Conservation (phyloP, 228 moss, liverwort and hornwort genomes). For the Sphagnum fallax region DNA sequence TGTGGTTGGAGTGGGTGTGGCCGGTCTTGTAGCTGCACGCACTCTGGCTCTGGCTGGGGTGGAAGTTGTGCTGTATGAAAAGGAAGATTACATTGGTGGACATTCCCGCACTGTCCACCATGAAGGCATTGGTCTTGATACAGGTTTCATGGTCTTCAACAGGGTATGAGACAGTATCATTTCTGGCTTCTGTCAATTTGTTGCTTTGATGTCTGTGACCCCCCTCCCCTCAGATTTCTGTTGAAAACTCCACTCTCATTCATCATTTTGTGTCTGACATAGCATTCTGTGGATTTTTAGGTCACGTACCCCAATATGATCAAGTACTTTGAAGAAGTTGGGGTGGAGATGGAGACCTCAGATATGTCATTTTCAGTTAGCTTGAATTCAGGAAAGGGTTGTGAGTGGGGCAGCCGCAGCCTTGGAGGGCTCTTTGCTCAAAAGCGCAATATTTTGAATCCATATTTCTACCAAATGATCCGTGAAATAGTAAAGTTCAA, state of each 20-base stretch:
- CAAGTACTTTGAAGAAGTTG: conserved; percentile 47
- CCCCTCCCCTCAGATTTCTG: too few species aligned
- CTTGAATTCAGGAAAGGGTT: conserved; percentile 59
- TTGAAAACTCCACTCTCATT: too few species aligned
- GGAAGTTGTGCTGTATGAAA: conserved; percentile 60
- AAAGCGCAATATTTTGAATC: conserved; percentile 46
- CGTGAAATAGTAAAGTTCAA: conserved; percentile 57
- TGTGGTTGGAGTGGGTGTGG: conserved; percentile 72
- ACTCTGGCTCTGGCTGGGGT: conserved; percentile 48
- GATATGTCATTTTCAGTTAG: conserved; percentile 81
- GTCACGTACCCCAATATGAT: conserved; percentile 79
- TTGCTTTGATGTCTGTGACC: too few species aligned
- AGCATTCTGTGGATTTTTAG: conserved; percentile 7
- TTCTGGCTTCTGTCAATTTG: too few species aligned
- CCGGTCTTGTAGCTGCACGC: conserved; percentile 68
- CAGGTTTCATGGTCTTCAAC: conserved; percentile 87
- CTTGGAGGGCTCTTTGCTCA: conserved; percentile 65
- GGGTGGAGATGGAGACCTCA: conserved; percentile 63
- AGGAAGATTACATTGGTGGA: conserved; percentile 54
- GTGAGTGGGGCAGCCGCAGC: conserved; percentile 68
- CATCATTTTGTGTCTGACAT: background rate
- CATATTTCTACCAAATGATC: conserved; percentile 65
- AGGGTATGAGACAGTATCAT: conserved; percentile 19
- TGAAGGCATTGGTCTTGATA: conserved; percentile 47
- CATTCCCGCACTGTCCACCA: conserved; percentile 57